Base-by-base conservation (phyloP, 441 rosid species). In the Theobroma grandiflorum region DNA sequence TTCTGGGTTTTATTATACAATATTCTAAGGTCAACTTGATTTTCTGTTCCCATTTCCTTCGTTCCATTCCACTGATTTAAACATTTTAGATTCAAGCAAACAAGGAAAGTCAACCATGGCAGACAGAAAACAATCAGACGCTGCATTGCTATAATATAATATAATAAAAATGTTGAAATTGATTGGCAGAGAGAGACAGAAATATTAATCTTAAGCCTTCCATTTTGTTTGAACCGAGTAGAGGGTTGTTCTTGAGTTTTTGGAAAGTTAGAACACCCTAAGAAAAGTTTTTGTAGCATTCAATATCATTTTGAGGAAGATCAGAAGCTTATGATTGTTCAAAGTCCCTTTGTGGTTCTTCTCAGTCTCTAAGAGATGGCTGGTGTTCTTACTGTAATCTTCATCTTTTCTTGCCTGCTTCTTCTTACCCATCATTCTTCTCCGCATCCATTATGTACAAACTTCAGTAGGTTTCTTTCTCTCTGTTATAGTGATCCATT, bases 11-110 rank as follows among this genome's bases (percentile, higher is more conserved):
- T 12, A 15, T 22, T 35, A 18, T 49, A 50, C 26, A 16, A 71
- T 52, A 58, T 58, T 58, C 59, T 22, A 22, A 49, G 15, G 61
- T 71, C 61, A 71, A 55, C 31, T 50, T 71, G 75, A 50, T 52
- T 72, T 72, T 72, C 43, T 71, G 43, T 50, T 71, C 61, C 45
- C 75, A 71, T 49, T 15, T 37, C 38, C 59, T 49, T 70, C 12
- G 31, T 71, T 31, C 1, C 57, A 33, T 72, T 50, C 31, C 61
- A n/a, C 11, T 66, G 50, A 3, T 40, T 40, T 66, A 40, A 26
- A 40, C 47, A n/a, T 40, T 66, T 18, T 16, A 22, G 9, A 45
- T 68, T 68, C 73, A 69, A 69, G 37, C 73, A 69, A 22, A 45
- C 73, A 50, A 15, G 43, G 22, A 49, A 70, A 31, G 74, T 69